Percentiles rank a stretch among this genome's conserved stretches.
Evolutionary conservation across 768 basidiomycete species (phyloP).

Genomic region (Tylopilus subfusipes): DNA sequence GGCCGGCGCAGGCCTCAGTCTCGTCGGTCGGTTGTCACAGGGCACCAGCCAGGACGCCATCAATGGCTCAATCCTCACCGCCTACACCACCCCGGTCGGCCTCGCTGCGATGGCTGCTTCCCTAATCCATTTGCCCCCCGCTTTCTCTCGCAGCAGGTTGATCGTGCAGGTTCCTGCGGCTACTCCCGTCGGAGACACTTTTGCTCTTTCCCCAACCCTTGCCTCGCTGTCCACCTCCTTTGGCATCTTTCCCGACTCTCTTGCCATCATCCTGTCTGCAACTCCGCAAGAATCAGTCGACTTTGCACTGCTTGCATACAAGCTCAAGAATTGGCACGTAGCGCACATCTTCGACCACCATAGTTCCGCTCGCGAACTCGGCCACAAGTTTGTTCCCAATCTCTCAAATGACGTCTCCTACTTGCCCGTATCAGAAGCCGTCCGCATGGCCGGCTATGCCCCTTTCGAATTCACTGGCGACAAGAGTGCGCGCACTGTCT

Average conservation of each 20-base stretch:
- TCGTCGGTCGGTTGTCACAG: slow-evolving; percentile 77
- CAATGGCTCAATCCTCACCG: slow-evolving; percentile 61
- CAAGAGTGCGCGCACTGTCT: slow-evolving; percentile 53
- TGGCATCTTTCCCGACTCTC: slow-evolving; percentile 57
- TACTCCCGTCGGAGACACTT: slow-evolving; percentile 58
- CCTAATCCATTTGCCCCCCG: slow-evolving; percentile 65
- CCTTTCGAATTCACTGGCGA: slow-evolving; percentile 78
- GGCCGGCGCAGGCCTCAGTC: slow-evolving; percentile 75
- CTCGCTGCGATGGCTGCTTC: slow-evolving; percentile 80
- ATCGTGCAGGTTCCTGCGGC: slow-evolving; percentile 82
- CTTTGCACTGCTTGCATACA: slow-evolving; percentile 74
- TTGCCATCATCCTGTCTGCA: slow-evolving; percentile 77
- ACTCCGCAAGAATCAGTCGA: slow-evolving; percentile 81
- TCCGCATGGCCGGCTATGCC: slow-evolving; percentile 60
- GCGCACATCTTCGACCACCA: slow-evolving; percentile 92
- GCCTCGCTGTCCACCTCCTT: slow-evolving; percentile 60
- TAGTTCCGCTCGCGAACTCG: slow-evolving; percentile 71
- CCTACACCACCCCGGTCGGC: slow-evolving; percentile 81
- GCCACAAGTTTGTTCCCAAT: slow-evolving; percentile 46
- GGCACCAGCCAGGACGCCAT: slow-evolving; percentile 68
- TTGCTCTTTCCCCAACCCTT: slow-evolving; percentile 76
- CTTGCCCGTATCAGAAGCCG: slow-evolving; percentile 42
- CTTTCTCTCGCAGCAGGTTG: slow-evolving; percentile 61
- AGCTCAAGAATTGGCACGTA: slow-evolving; percentile 60
- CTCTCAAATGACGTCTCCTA: slow-evolving; percentile 29